Percentiles rank a stretch among this genome's conserved stretches.
Conservation (phyloP, 352 stramenopile species). For the Globisporangium solare region DNA sequence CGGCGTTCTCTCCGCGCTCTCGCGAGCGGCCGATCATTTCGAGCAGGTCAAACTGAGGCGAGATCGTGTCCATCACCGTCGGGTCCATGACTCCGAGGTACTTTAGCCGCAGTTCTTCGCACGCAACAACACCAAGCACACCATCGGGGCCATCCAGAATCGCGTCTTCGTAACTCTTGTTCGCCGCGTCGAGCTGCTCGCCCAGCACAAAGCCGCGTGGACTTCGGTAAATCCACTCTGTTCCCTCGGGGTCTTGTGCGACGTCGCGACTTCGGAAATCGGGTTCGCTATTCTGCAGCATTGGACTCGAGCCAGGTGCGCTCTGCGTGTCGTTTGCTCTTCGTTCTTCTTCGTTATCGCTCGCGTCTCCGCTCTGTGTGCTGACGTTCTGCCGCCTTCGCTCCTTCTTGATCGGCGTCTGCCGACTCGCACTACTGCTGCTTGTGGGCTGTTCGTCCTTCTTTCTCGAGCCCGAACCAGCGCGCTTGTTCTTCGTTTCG, state of each 20-base stretch:
- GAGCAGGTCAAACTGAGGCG: conserved; percentile 69
- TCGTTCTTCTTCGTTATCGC: not conserved
- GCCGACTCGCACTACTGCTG: not conserved
- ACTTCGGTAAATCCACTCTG: conserved; percentile 53
- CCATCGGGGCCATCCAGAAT: conserved; percentile 35
- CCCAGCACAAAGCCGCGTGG: conserved; percentile 57
- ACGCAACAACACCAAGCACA: conserved; percentile 68
- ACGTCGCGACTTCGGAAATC: conserved; percentile 14
- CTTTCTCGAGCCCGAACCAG: conserved; percentile 3
- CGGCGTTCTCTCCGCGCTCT: conserved; percentile 60
- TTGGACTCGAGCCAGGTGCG: conserved; percentile 8
- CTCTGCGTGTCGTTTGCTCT: too few species aligned
- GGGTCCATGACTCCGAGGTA: conserved; percentile 60
- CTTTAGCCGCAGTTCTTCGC: conserved; percentile 56
- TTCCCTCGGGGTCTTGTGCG: conserved; percentile 26
- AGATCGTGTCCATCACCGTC: conserved; percentile 50
- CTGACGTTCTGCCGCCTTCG: not conserved
- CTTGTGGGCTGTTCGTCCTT: not conserved
- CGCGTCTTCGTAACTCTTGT: conserved; percentile 57
- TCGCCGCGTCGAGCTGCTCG: conserved; percentile 47
- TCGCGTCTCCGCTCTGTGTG: conserved; percentile 9
- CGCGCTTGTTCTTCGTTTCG: not conserved
- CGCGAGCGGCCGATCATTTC: conserved; percentile 68
- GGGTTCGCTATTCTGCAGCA: not conserved
- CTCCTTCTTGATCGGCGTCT: conserved; percentile 2